A percentile compares a stretch with the other conserved stretches of the same genome.
phyloP scores from a whole-genome alignment of 441 rosid species.

The Brassica hybrid region DNA sequence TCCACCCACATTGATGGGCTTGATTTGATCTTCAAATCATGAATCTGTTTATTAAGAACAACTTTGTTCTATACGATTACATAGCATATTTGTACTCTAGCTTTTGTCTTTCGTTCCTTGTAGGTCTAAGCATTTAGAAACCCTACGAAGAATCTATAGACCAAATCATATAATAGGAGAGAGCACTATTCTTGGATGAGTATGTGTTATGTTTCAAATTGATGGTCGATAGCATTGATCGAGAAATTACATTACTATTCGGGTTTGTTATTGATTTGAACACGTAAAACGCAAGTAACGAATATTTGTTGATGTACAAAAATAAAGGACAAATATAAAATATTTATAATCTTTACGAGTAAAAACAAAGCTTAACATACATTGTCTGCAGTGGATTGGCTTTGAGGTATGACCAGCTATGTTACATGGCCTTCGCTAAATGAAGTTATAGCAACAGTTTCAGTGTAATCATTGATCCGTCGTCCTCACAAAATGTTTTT shows the following conservation, averaged over 20 bases:
- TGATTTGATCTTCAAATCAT: slow-evolving; percentile 41
- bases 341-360: background rate
- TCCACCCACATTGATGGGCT: slow-evolving; percentile 39
- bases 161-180: slow-evolving; percentile 25
- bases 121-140: slow-evolving; percentile 43
- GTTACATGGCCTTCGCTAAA: background rate
- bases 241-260: slow-evolving; percentile 25
- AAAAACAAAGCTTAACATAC: background rate
- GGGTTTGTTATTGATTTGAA: slow-evolving; percentile 18
- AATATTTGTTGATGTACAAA: background rate
- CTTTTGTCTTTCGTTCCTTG: slow-evolving; percentile 28
- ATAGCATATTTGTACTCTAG: slow-evolving; percentile 27
- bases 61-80: background rate
- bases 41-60: slow-evolving; percentile 29
- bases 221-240: slow-evolving; percentile 25
- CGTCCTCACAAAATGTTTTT: background rate
- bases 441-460: background rate
- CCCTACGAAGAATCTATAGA: slow-evolving; percentile 33
- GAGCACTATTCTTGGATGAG: slow-evolving; percentile 25
- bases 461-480: background rate
- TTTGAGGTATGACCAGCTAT: background rate
- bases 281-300: slow-evolving; percentile 13
- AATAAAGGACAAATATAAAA: background rate
- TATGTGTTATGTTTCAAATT: slow-evolving; percentile 25
- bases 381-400: background rate